Conservation (phyloP, 2,329 filamentous ascomycete genomes). For the Hymenoscyphus fructigenus region DNA sequence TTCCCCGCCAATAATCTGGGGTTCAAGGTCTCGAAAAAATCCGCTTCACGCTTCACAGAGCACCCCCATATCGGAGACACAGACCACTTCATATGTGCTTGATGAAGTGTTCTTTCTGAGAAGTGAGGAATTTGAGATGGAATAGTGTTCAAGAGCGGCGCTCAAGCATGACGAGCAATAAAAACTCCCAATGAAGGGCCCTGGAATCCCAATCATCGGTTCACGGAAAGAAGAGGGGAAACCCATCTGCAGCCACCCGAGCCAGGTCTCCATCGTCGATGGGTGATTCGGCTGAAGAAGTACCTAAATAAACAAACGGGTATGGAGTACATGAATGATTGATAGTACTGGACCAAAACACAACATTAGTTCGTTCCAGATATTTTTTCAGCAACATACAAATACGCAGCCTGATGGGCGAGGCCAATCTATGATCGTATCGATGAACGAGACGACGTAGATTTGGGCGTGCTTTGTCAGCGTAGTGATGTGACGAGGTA, state of each 20-base stretch:
- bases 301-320: neutral
- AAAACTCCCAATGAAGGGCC: neutral
- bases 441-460: neutral
- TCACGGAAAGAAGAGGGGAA: constrained; percentile 4
- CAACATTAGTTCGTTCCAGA: constrained; percentile 10
- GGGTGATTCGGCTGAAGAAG: neutral
- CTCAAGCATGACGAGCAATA: neutral
- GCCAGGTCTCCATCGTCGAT: neutral
- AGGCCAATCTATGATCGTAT: neutral
- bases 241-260: constrained; percentile 9
- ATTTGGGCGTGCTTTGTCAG: neutral
- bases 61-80: neutral
- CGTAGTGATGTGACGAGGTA: constrained; percentile 4
- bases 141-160: neutral
- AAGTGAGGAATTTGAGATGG: neutral
- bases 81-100: neutral
- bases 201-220: neutral
- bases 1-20: constrained; percentile 1
- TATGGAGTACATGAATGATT: neutral
- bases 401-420: constrained; percentile 2
- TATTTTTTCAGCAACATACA: neutral
- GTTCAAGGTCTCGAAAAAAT: neutral
- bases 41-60: neutral
- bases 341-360: constrained; percentile 5
- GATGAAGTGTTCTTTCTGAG: constrained; percentile 1